Conservation (phyloP, 805 yeast species). For the Priceomyces castillae region DNA sequence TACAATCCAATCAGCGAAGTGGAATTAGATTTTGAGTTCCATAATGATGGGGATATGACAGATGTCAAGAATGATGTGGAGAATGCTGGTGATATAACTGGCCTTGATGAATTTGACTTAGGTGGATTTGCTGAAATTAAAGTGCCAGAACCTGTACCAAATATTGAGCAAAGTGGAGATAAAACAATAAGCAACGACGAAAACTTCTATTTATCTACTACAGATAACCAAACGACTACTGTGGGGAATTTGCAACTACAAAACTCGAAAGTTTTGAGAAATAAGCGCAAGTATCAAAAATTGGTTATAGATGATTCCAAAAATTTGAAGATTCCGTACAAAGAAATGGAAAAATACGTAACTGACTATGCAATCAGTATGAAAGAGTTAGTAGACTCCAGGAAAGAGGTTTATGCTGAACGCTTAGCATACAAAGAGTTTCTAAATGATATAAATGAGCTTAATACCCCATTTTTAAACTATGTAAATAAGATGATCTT, state of each 20-base stretch:
- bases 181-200: slow-evolving; percentile 8
- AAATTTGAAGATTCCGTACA: slow-evolving; percentile 3
- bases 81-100: not conserved
- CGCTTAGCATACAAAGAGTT: not conserved
- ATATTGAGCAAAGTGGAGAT: not conserved
- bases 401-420: not conserved
- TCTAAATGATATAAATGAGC: slow-evolving; percentile 1
- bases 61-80: not conserved
- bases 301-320: slow-evolving; percentile 7
- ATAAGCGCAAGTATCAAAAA: slow-evolving; percentile 1
- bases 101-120: slow-evolving; percentile 3
- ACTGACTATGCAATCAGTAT: not conserved
- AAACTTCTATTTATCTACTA: slow-evolving; percentile 8
- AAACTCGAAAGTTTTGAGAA: slow-evolving; percentile 2
- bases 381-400: not conserved
- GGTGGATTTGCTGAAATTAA: not conserved
- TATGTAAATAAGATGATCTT: slow-evolving; percentile 2
- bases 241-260: not conserved
- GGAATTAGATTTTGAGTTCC: slow-evolving; percentile 21
- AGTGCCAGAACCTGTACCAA: not conserved
- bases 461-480: not conserved
- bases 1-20: slow-evolving; percentile 1
- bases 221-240: slow-evolving; percentile 1
- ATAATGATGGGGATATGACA: slow-evolving; percentile 4
- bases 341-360: not conserved